Base-by-base conservation (phyloP, 495 filamentous ascomycete species). In the Astrocystis sublimbata region DNA sequence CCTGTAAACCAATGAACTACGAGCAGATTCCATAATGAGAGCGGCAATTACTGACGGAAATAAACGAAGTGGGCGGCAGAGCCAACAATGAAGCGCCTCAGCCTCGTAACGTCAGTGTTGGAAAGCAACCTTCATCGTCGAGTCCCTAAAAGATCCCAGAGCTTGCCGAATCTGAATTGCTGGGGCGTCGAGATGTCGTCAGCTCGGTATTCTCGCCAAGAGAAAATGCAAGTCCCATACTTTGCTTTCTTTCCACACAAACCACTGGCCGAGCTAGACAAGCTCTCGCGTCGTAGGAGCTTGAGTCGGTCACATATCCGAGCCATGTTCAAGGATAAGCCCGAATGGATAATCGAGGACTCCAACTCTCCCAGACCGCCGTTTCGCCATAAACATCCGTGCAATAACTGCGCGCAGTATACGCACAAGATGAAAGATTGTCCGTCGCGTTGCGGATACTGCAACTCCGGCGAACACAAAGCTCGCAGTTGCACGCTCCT, bases 231-330 rank as follows among this genome's bases (percentile, higher is more conserved):
- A 7, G 1, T 42, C 31, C 15, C 33, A 26, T 60, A 17, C 10
- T 33, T 51, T 6, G 28, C 24, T 19, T 60, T 69, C 10, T 73
- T 70, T 60, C 72, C 71, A n/a, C 62, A 47, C 17, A 66, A 67
- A 43, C 63, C 58, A 1, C 56, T 74, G 15, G 62, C 66, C 10
- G 62, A 73, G 43, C 56, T 78, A 3, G 71, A 75, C 30, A 65
- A 66, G 28, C 50, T 68, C 9, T 72, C 76, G 2, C 68, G 75
- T 9, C 58, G 75, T n/a, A 65, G 76, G 12, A 77, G 76, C 53
- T 46, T 78, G 9, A 78, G 76, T 60, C 73, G 76, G 6, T 69
- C 69, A 0, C 66, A 70, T 24, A 76, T 78, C 31, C 42, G 67
- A 42, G 74, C 68, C 12, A 73, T 76, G 72, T 78, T 78, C 58